Percentiles rank a stretch among this genome's conserved stretches.
Conservation (phyloP, 345 rosid species). For the Excoecaria cochinchinensis region DNA sequence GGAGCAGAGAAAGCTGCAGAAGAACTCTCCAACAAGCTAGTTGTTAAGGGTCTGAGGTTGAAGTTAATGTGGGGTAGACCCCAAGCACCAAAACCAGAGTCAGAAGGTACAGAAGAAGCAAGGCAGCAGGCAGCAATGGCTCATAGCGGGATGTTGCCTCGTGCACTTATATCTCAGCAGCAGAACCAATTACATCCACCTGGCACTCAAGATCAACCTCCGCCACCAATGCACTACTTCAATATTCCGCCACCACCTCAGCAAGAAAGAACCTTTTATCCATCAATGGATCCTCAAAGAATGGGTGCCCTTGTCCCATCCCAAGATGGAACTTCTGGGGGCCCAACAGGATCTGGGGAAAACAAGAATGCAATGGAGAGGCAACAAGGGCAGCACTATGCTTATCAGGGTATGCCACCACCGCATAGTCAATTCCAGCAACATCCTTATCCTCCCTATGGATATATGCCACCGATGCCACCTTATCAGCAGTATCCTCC, state of each 20-base stretch:
- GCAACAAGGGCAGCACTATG: conserved; percentile 53
- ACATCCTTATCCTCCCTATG: conserved; percentile 58
- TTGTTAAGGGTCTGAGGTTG: conserved; percentile 83
- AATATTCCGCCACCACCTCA: conserved; percentile 71
- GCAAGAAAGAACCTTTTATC: conserved; percentile 73
- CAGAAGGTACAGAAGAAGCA: conserved; percentile 62
- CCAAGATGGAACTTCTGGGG: conserved; percentile 61
- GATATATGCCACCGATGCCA: conserved; percentile 55
- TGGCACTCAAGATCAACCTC: conserved; percentile 54
- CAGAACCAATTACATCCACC: conserved; percentile 54
- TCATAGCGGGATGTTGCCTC: conserved; percentile 80
- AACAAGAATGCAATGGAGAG: conserved; percentile 45
- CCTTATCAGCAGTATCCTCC: conserved; percentile 70
- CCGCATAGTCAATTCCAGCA: conserved; percentile 52
- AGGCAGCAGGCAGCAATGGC: conserved; percentile 66
- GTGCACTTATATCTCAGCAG: conserved; percentile 87
- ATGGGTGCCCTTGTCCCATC: conserved; percentile 84
- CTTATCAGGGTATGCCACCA: conserved; percentile 46
- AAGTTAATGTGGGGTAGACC: conserved; percentile 97
- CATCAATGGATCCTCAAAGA: conserved; percentile 97
- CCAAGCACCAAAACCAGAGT: conserved; percentile 73
- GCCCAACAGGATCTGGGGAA: conserved; percentile 36
- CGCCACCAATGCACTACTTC: conserved; percentile 63
- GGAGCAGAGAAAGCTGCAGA: conserved; percentile 97
- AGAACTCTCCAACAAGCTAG: conserved; percentile 84